Evolutionary conservation across 1,139 yeast species (phyloP).

Genomic region (Scheffersomyces titani): DNA sequence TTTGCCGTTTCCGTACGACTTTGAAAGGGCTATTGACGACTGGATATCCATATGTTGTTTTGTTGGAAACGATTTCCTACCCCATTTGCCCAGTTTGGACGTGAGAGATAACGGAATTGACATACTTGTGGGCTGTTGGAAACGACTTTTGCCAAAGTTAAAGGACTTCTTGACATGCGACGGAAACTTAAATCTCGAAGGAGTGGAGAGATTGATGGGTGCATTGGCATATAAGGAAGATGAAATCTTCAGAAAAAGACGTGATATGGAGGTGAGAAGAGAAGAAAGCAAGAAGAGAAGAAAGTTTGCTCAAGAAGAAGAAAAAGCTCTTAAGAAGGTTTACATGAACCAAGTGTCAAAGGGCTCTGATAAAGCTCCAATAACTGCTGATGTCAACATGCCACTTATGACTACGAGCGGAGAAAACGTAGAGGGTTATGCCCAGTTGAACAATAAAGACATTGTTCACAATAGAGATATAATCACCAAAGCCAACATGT

Average conservation of each 20-base stretch:
- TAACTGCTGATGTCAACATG: slow-evolving; percentile 69
- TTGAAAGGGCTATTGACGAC: slow-evolving; percentile 96
- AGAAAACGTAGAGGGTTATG: slow-evolving; percentile 61
- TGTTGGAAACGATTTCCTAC: slow-evolving; percentile 97
- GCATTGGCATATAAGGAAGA: slow-evolving; percentile 75
- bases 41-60: slow-evolving; percentile 99
- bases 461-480: slow-evolving; percentile 67
- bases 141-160: slow-evolving; percentile 62
- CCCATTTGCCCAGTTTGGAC: slow-evolving; percentile 92
- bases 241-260: slow-evolving; percentile 71
- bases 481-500: slow-evolving; percentile 74
- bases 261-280: slow-evolving; percentile 66
- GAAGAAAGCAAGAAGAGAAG: slow-evolving; percentile 66
- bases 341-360: slow-evolving; percentile 47
- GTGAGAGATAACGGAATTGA: slow-evolving; percentile 95
- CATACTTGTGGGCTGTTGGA: slow-evolving; percentile 80
- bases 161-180: slow-evolving; percentile 86
- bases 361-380: slow-evolving; percentile 78
- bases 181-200: slow-evolving; percentile 72
- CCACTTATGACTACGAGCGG: slow-evolving; percentile 77
- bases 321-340: slow-evolving; percentile 32
- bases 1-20: slow-evolving; percentile 72
- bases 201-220: slow-evolving; percentile 71
- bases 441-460: slow-evolving; percentile 69
- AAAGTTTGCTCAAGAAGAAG: slow-evolving; percentile 42